Evolutionary conservation across 1,284 basidiomycete genomes (phyloP).

Genomic region (Pseudozyma pruni): DNA sequence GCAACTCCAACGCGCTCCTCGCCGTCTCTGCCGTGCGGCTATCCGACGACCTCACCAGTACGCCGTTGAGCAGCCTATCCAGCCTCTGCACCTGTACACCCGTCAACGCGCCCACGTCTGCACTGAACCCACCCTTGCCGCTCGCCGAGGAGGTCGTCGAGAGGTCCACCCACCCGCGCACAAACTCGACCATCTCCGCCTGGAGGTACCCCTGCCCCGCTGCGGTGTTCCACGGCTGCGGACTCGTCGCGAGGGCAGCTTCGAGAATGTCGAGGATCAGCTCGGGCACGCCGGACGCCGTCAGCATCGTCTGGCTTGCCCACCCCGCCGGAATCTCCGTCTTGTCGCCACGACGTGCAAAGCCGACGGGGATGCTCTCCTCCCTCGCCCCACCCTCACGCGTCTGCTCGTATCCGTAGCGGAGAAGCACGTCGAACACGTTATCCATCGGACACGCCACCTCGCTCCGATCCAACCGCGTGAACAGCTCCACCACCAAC

Average conservation of each 20-base stretch:
- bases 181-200: slow-evolving; percentile 51
- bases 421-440: slow-evolving; percentile 54
- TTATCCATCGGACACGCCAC: slow-evolving; percentile 63
- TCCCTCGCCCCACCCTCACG: slow-evolving; percentile 3
- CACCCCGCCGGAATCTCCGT: slow-evolving; percentile 73
- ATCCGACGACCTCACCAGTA: slow-evolving; percentile 12
- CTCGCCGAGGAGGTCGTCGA: slow-evolving; percentile 16
- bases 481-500: slow-evolving; percentile 48
- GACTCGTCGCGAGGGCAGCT: slow-evolving; percentile 77
- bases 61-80: slow-evolving; percentile 21
- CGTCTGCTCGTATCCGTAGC: slow-evolving; percentile 56
- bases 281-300: slow-evolving; percentile 79
- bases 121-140: slow-evolving; percentile 12
- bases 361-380: slow-evolving; percentile 37
- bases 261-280: slow-evolving; percentile 86
- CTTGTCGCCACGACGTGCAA: slow-evolving; percentile 8
- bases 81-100: slow-evolving; percentile 26
- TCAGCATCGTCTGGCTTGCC: slow-evolving; percentile 79
- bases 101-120: slow-evolving; percentile 12
- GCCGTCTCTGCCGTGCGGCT: slow-evolving; percentile 19
- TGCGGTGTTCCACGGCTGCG: slow-evolving; percentile 60
- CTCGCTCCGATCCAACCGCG: slow-evolving; percentile 43
- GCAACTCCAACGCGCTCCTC: slow-evolving; percentile 21
- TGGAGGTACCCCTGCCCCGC: slow-evolving; percentile 54
- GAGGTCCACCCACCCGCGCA: slow-evolving; percentile 49